Evolutionary conservation across 768 basidiomycete genomes (phyloP), one percentile per base, ranked within the genome.

Genomic region (Rhodosporidiobolus odoratus): DNA sequence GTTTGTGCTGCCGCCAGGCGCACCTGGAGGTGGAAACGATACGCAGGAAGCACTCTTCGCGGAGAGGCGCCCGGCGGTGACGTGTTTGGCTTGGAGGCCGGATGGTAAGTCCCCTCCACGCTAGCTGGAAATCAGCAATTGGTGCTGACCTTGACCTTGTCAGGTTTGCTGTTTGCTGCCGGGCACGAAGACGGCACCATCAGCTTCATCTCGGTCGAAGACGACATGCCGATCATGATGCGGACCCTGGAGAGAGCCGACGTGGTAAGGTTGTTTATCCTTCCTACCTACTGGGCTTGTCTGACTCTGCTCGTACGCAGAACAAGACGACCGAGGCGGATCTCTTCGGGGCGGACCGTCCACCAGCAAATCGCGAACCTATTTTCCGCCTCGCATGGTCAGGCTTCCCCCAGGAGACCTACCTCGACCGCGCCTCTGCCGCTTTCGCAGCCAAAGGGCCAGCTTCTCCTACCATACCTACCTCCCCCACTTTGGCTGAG

Each of bases 361-460:
- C 76, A 38, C 62, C 71, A 25, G 40, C 76, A 15, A 76, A 79
- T 30, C 77, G 87, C 74, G 91, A 93, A 76, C 90, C 92, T 7
- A 85, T 96, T 41, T 92, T 89, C 83, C 92, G 90, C 77, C 81
- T 94, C 9, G 82, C 88, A 1, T 96, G 92, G 92, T 89, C 88
- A 65, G 84, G 85, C 1, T 91, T 88, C 78, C 82, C 87, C 0
- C 86, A 88, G 76, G 85, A 77, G 50, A 54, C 78, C 6, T 67
- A 58, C 38, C 37, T 64, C 37, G 58, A 53, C 30, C 54, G 48
- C 35, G 48, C 54, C 8, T 16, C 52, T 1, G 32, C 53, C 21
- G 62, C 57, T 1, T 5, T 64, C 12, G 37, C n/a, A 13, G 61
- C 63, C 30, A 41, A 47, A 13, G 30, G 21, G 8, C 58, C 70